Conservation (phyloP, 2,329 filamentous ascomycete species). For the Aspergillus sp. region DNA sequence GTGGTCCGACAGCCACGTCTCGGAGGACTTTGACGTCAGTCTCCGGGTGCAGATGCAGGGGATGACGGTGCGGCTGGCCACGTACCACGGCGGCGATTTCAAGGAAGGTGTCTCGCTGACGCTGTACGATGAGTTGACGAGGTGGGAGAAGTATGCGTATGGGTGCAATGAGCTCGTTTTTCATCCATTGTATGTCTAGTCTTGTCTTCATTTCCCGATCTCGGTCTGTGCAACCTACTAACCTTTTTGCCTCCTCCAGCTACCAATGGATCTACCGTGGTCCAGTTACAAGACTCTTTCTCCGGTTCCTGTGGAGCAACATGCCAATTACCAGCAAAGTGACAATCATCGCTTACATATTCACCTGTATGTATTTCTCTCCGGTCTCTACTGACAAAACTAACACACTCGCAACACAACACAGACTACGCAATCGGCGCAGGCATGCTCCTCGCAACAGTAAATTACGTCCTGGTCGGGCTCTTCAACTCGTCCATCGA, state of each 20-base stretch:
- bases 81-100: constrained; percentile 72
- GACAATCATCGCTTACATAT: constrained; percentile 72
- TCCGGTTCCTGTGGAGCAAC: constrained; percentile 71
- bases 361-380: constrained; percentile 53
- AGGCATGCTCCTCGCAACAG: constrained; percentile 67
- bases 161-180: constrained; percentile 65
- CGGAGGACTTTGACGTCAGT: constrained; percentile 78
- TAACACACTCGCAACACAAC: neutral
- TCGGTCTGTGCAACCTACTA: neutral
- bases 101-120: constrained; percentile 82
- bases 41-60: constrained; percentile 71
- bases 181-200: constrained; percentile 61
- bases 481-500: constrained; percentile 71
- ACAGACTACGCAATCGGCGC: constrained; percentile 70
- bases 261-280: constrained; percentile 58
- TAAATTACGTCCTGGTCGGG: constrained; percentile 74
- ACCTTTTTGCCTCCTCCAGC: neutral
- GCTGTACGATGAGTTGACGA: constrained; percentile 80
- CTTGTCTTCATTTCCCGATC: neutral
- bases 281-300: constrained; percentile 79
- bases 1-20: constrained; percentile 77
- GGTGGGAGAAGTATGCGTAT: constrained; percentile 81
- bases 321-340: constrained; percentile 65
- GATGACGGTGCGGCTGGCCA: constrained; percentile 70
- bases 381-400: neutral